Conservation (phyloP, 768 basidiomycete genomes). For the Suillus variegatus region DNA sequence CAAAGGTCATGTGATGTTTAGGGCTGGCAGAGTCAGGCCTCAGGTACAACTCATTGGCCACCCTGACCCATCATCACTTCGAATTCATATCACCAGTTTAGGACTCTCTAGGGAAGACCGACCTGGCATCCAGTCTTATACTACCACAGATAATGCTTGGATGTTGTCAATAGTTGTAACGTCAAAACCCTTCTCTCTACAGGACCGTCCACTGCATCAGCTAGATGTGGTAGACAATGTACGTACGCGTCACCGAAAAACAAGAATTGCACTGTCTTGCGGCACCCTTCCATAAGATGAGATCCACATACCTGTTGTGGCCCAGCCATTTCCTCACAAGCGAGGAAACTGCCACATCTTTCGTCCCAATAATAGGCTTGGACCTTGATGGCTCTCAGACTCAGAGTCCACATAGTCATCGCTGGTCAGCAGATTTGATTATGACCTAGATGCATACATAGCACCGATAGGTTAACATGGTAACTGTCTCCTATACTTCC, state of each 20-base stretch:
- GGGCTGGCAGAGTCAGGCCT: no score
- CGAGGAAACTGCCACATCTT: neutral
- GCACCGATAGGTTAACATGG: neutral
- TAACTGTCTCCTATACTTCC: neutral
- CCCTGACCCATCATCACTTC: neutral
- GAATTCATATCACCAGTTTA: neutral
- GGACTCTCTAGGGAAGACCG: neutral
- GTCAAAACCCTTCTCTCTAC: neutral
- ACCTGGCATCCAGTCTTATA: neutral
- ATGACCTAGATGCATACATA: neutral
- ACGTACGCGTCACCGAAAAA: neutral
- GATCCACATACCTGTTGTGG: neutral
- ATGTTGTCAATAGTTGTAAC: neutral
- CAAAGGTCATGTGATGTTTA: neutral
- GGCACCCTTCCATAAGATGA: neutral
- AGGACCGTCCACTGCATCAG: neutral
- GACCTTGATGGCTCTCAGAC: neutral
- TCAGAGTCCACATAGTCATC: no score
- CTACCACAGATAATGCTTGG: neutral
- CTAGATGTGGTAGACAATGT: neutral
- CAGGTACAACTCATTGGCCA: no score
- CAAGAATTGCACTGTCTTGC: neutral
- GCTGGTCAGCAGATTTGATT: neutral
- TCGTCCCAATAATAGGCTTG: neutral
- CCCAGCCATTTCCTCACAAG: neutral